Evolutionary conservation across 139 green algal species (phyloP).

Genomic region (Coelastrella sp.): DNA sequence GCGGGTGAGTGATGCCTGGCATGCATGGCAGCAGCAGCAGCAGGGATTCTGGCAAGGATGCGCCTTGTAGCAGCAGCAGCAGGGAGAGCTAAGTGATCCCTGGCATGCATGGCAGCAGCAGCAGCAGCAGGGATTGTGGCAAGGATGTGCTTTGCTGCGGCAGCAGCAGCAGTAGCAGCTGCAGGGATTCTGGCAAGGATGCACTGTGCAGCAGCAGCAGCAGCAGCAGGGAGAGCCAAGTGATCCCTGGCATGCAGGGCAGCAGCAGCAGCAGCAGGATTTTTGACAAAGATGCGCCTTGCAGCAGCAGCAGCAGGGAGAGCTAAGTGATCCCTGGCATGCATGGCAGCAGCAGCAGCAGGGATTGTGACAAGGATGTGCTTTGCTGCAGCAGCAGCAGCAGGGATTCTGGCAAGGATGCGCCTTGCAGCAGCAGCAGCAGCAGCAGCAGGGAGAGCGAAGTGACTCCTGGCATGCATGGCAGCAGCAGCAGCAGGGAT

Average conservation of each 20-base stretch:
- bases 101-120: slow-evolving; percentile 3
- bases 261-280: slow-evolving; percentile 19
- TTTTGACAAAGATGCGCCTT: neutral
- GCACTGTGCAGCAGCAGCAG: neutral
- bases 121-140: neutral
- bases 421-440: too few species aligned
- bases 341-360: too few species aligned
- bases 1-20: slow-evolving; percentile 16
- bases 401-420: too few species aligned
- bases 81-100: neutral
- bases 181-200: too few species aligned
- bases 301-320: slow-evolving; percentile 20
- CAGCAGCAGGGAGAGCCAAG: slow-evolving; percentile 2
- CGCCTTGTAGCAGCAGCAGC: neutral
- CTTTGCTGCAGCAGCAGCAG: too few species aligned
- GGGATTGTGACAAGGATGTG: too few species aligned
- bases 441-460: too few species aligned
- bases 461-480: too few species aligned
- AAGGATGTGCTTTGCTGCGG: neutral
- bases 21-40: neutral
- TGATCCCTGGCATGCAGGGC: neutral
- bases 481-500: too few species aligned
- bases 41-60: neutral
- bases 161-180: neutral
- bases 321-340: neutral